These are phyloP conservation scores for Lumnitzera littorea DNA, from an alignment of 345 rosid genomes.

Conservation along the genomic window DNA sequence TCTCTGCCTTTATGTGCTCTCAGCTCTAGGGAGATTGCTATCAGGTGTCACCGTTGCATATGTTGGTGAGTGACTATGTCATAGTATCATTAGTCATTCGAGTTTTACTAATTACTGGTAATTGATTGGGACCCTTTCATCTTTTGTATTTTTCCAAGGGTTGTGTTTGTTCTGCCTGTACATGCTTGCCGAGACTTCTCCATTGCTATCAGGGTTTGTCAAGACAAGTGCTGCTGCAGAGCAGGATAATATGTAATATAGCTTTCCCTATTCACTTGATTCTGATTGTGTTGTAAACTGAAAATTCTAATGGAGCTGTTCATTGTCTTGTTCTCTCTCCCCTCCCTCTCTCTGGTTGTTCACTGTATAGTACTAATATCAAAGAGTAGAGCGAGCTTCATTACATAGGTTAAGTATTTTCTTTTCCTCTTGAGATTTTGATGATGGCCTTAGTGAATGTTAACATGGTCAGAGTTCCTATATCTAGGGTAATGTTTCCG, in stretches of 20 bases:
- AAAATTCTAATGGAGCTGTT: too few species aligned
- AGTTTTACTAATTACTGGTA: background rate
- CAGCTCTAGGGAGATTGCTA: conserved; percentile 69
- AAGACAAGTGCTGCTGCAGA: conserved; percentile 32
- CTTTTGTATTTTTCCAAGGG: conserved; percentile 28
- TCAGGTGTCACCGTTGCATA: conserved; percentile 87
- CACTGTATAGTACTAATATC: too few species aligned
- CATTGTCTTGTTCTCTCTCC: too few species aligned
- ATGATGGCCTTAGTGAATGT: too few species aligned
- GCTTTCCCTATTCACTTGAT: too few species aligned
- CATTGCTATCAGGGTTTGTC: conserved; percentile 27
- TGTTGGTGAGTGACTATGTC: conserved; percentile 53
- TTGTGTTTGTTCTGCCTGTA: conserved; percentile 75
- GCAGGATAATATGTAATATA: conserved; percentile 17
- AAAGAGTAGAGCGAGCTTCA: too few species aligned
- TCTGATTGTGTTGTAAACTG: too few species aligned
- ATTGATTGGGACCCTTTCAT: background rate
- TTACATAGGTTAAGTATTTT: too few species aligned
- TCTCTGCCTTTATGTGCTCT: conserved; percentile 61
- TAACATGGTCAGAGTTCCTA: too few species aligned
- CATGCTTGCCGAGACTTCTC: conserved; percentile 53
- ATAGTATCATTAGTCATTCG: conserved; percentile 1
- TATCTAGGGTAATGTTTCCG: too few species aligned
- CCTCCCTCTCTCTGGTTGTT: too few species aligned
- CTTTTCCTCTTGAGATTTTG: too few species aligned